Conservation (phyloP, 495 filamentous ascomycete species). For the Penicillium roqueforti region DNA sequence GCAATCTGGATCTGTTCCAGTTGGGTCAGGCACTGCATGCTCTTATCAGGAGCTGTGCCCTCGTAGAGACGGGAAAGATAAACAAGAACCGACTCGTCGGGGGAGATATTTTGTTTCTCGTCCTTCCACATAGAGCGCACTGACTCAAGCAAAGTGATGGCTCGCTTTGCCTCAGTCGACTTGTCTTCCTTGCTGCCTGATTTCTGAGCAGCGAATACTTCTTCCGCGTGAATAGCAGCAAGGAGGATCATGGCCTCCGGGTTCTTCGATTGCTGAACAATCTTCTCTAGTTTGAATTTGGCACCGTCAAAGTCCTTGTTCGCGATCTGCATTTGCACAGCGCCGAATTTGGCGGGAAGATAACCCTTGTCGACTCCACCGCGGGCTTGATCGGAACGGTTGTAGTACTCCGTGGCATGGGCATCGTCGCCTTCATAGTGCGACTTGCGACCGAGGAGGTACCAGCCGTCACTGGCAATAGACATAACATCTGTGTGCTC, state of each 20-base stretch:
- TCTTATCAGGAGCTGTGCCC: constrained; percentile 76
- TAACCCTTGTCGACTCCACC: constrained; percentile 85
- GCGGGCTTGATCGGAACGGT: constrained; percentile 80
- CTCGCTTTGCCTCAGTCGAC: constrained; percentile 73
- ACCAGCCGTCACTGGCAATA: constrained; percentile 96
- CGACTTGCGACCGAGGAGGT: constrained; percentile 81
- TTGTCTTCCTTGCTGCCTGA: constrained; percentile 81
- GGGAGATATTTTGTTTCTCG: constrained; percentile 72
- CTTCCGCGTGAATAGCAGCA: constrained; percentile 86
- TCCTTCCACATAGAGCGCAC: constrained; percentile 90
- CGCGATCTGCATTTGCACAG: constrained; percentile 79
- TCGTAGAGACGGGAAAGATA: constrained; percentile 92
- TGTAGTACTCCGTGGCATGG: constrained; percentile 76
- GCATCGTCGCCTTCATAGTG: constrained; percentile 67
- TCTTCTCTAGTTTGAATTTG: constrained; percentile 90
- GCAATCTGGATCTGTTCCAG: constrained; percentile 84
- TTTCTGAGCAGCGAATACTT: constrained; percentile 75
- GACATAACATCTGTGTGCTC: constrained; percentile 92
- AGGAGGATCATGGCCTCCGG: constrained; percentile 89
- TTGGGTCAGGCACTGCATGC: constrained; percentile 82
- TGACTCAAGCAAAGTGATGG: constrained; percentile 72
- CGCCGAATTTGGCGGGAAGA: constrained; percentile 87
- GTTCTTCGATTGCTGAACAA: constrained; percentile 78
- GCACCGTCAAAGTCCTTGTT: constrained; percentile 83
- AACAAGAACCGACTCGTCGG: constrained; percentile 84